Conservation (phyloP, 257 asterid genomes). For the Nicotiana paniculata region DNA sequence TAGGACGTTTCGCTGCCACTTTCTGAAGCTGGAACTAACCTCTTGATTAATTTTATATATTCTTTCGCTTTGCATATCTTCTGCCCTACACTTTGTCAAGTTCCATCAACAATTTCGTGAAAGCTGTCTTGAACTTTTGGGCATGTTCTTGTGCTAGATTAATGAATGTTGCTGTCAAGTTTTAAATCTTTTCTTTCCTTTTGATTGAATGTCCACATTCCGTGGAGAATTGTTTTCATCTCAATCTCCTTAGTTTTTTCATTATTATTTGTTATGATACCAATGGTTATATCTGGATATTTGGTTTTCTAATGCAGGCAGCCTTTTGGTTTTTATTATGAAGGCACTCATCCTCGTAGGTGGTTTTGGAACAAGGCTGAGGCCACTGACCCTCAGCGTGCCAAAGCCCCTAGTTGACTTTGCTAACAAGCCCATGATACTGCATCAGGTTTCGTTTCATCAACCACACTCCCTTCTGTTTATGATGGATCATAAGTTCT, state of each 20-base stretch:
- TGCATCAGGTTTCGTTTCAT: conserved; percentile 72
- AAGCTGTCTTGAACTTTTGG: not conserved
- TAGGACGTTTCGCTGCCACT: not conserved
- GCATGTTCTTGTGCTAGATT: not conserved
- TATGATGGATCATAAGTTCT: not conserved
- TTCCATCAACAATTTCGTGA: not conserved
- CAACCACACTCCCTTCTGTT: no score
- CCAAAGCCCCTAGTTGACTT: conserved; percentile 97
- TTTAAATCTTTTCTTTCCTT: not conserved
- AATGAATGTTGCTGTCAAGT: not conserved
- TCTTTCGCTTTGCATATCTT: not conserved
- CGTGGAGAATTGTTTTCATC: not conserved
- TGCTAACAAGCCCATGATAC: conserved; percentile 95
- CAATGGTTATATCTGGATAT: not conserved
- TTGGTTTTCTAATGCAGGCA: not conserved
- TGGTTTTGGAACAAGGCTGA: conserved; percentile 90
- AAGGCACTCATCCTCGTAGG: conserved; percentile 98
- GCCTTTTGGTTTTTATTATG: conserved; percentile 34
- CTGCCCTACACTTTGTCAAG: not conserved
- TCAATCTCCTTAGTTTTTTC: not conserved
- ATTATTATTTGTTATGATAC: not conserved
- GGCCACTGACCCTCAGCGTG: conserved; percentile 84
- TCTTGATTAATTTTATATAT: not conserved
- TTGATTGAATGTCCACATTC: not conserved
- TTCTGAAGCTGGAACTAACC: not conserved